Evolutionary conservation across 2,329 filamentous ascomycete species (phyloP).

Genomic region (Epichloe glyceriae): DNA sequence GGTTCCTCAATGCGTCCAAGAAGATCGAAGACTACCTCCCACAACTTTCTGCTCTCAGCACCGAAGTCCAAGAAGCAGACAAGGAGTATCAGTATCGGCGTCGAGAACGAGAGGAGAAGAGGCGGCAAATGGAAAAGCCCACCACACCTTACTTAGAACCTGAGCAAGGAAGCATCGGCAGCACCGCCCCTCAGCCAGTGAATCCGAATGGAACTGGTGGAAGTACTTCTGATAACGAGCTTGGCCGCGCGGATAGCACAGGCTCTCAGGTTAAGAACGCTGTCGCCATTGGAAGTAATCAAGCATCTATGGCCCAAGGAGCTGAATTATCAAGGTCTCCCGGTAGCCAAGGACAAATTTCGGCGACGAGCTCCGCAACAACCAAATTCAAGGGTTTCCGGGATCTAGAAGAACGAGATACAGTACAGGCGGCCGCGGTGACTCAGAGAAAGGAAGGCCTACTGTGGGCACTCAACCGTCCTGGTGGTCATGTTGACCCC

Average conservation of each 20-base stretch:
- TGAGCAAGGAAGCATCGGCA: conserved; percentile 38
- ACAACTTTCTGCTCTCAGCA: conserved; percentile 75
- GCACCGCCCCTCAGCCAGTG: conserved; percentile 17
- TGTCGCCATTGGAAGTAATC: conserved; percentile 28
- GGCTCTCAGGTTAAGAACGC: conserved; percentile 50
- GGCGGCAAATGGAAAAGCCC: conserved; percentile 78
- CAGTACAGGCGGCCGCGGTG: conserved; percentile 30
- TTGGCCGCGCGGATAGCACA: conserved; percentile 62
- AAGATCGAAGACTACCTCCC: conserved; percentile 79
- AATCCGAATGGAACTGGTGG: conserved; percentile 31
- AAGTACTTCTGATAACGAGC: conserved; percentile 51
- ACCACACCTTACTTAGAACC: conserved; percentile 61
- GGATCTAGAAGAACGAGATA: conserved; percentile 76
- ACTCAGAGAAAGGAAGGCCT: conserved; percentile 82
- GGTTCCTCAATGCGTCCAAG: conserved; percentile 70
- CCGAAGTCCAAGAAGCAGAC: conserved; percentile 83
- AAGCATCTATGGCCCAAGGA: conserved; percentile 18
- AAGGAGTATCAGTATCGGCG: conserved; percentile 94
- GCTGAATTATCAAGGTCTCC: conserved; percentile 43
- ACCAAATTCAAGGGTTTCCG: conserved; percentile 80
- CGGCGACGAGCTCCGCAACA: conserved; percentile 35
- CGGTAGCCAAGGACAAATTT: conserved; percentile 34
- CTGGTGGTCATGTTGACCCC: conserved; percentile 87
- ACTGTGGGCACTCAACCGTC: conserved; percentile 85
- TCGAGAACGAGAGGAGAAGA: conserved; percentile 91